These are phyloP conservation scores for Gryganskiella cystojenkinii DNA, from an alignment of 192 early-diverging fungal species.

Conservation along the genomic window DNA sequence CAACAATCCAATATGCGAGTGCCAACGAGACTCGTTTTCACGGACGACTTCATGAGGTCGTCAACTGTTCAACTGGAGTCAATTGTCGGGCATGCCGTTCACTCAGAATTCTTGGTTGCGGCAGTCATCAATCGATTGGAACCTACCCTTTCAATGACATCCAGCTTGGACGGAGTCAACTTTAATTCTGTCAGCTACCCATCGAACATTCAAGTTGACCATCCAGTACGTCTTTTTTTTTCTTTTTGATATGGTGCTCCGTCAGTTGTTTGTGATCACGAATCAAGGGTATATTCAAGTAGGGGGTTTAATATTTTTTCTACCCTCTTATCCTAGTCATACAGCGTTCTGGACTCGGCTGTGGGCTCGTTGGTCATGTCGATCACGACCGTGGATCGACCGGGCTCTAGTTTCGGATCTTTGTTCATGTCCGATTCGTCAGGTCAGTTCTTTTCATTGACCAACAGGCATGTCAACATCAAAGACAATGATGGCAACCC, in stretches of 20 bases:
- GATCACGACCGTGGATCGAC: constrained; percentile 62
- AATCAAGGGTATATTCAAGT: too few relatives aligned
- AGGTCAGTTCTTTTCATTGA: constrained; percentile 77
- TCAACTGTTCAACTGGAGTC: constrained; percentile 64
- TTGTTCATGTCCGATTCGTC: constrained; percentile 89
- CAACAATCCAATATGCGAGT: constrained; percentile 54
- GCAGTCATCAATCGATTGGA: constrained; percentile 47
- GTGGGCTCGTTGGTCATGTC: constrained; percentile 68
- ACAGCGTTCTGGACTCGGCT: constrained; percentile 70
- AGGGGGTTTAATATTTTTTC: too few relatives aligned
- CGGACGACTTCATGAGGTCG: constrained; percentile 60
- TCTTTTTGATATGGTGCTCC: too few relatives aligned
- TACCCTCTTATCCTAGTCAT: constrained; percentile 51
- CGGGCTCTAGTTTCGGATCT: constrained; percentile 75
- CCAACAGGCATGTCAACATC: constrained; percentile 77
- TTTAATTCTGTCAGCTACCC: constrained; percentile 83
- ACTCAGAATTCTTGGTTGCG: constrained; percentile 81
- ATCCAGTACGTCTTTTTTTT: constrained; percentile 16
- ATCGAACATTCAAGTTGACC: constrained; percentile 64
- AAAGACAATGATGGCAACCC: constrained; percentile 60
- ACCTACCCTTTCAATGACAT: constrained; percentile 54
- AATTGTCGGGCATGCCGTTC: constrained; percentile 78
- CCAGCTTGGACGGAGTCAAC: constrained; percentile 74
- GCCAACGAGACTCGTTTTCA: constrained; percentile 69
- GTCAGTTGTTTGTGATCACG: too few relatives aligned